phyloP scores from a whole-genome alignment of 257 asterid species.

The Solanum bulbocastanum region DNA sequence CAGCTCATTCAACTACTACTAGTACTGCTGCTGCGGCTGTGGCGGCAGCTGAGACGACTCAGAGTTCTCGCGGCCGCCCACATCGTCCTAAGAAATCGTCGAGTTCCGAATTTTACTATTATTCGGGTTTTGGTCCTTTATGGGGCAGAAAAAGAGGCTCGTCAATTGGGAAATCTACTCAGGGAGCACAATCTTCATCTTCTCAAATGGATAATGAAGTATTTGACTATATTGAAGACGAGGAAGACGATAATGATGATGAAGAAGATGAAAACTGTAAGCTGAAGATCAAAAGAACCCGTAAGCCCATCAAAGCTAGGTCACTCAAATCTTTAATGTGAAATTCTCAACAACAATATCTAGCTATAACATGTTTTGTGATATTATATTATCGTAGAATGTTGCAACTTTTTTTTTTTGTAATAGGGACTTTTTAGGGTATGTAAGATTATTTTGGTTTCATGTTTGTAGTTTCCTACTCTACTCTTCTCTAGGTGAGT shows the following conservation, averaged over 20 bases:
- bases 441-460: not conserved
- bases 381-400: not conserved
- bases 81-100: constrained; percentile 26
- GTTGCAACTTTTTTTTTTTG: not conserved
- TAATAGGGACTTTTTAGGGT: not conserved
- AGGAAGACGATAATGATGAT: constrained; percentile 13
- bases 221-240: constrained; percentile 24
- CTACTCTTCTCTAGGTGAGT: not conserved
- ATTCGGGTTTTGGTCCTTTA: constrained; percentile 73
- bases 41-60: constrained; percentile 5
- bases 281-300: constrained; percentile 22
- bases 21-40: not conserved
- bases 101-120: constrained; percentile 45
- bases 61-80: constrained; percentile 14
- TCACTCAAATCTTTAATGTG: constrained; percentile 76
- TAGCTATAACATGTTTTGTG: not conserved
- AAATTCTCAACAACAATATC: not conserved
- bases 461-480: not conserved
- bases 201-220: constrained; percentile 7
- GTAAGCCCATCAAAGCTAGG: constrained; percentile 75
- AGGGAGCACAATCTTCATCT: not conserved
- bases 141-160: constrained; percentile 60
- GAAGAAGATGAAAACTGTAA: constrained; percentile 4
- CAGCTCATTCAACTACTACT: not conserved
- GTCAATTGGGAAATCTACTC: not conserved